Evolutionary conservation across 345 rosid genomes (phyloP), one percentile per base, ranked within the genome.

Genomic region (Noccaea caerulescens): DNA sequence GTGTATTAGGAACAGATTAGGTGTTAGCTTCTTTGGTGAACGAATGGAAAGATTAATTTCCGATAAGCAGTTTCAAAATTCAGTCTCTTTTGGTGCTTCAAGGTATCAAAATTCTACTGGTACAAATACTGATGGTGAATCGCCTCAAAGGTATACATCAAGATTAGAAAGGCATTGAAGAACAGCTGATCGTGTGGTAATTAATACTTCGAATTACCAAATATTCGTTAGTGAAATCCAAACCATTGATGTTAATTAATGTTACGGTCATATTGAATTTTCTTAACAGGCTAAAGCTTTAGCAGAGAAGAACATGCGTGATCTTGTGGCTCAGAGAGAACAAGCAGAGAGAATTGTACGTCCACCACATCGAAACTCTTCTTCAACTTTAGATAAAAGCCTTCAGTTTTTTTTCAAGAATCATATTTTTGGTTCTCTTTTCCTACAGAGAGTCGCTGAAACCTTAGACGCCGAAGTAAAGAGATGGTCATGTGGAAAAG

Each of bases 401-500:
- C 18, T 44, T 64, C 45, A 44, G n/a, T n/a, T n/a, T n/a, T n/a
- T n/a, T n/a, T n/a, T n/a, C 33, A 14, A 43, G 70, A 46, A 69
- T 46, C 61, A n/a, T 50, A 34, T 63, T 67, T 41, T 41, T 43
- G 47, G 75, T 54, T 37, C n/a, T 42, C 33, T 75, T 52, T 69
- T 30, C 62, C 54, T 72, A 78, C 91, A 94, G 97, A 88, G 97
- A 66, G 59, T 91, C 49, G 88, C 96, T 32, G 99, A 94, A 81
- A 87, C 85, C 33, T 87, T 91, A 50, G 96, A 88, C 55, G 92
- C 95, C 1, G 99, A 94, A 56, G 90, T 94, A 68, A 94, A 83
- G 78, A 86, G 96, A 88, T 94, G 99, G 99, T 91, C 91, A 8
- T 85, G 78, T 57, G 92, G 97, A 68, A 94, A 91, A 80, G 99